phyloP scores from a whole-genome alignment of 164 flowering plant genomes.

The Nymphaea colorata region DNA sequence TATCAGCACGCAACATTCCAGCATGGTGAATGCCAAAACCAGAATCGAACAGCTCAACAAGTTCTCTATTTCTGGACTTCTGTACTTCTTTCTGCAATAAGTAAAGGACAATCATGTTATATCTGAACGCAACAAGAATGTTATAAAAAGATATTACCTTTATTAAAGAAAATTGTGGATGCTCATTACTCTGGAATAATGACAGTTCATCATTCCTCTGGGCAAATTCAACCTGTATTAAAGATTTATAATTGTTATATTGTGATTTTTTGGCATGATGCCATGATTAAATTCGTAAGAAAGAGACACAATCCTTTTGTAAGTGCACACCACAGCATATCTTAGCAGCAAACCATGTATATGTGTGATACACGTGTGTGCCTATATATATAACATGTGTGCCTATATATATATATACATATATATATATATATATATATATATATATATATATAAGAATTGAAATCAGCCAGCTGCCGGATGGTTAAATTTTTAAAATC shows the following conservation, averaged over 20 bases:
- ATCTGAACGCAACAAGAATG: neutral
- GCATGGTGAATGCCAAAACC: slow-evolving; percentile 97
- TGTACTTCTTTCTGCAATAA: slow-evolving; percentile 69
- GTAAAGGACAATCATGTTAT: neutral
- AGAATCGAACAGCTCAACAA: slow-evolving; percentile 63
- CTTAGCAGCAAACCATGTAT: too few species aligned
- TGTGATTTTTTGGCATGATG: neutral
- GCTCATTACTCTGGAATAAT: slow-evolving; percentile 48
- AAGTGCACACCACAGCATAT: too few species aligned
- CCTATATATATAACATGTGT: too few species aligned
- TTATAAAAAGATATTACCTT: slow-evolving; percentile 35
- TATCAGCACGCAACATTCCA: slow-evolving; percentile 95
- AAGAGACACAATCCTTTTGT: too few species aligned
- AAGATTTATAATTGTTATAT: neutral
- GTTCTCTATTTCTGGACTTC: slow-evolving; percentile 90
- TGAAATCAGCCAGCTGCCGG: too few species aligned
- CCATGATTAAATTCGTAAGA: neutral
- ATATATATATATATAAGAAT: too few species aligned
- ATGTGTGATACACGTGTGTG: too few species aligned
- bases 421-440: too few species aligned
- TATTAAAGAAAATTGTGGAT: slow-evolving; percentile 54
- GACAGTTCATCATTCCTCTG: slow-evolving; percentile 40
- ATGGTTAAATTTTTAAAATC: too few species aligned
- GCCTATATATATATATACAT: too few species aligned
- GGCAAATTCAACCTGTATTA: slow-evolving; percentile 66